Evolutionary conservation across 148 eudicot genomes (phyloP).

Genomic region (Cornus suecica): DNA sequence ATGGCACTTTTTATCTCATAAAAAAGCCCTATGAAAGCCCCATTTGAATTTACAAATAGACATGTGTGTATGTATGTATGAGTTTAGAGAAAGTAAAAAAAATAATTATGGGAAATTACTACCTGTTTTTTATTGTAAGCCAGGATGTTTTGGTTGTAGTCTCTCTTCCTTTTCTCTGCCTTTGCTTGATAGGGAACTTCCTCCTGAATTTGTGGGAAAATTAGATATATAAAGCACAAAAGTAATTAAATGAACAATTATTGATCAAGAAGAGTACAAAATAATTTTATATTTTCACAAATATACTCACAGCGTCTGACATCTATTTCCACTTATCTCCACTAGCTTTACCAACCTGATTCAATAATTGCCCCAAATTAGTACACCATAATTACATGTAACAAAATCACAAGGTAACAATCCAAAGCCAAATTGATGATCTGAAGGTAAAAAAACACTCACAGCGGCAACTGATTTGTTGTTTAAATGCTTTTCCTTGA

Average conservation of each 20-base stretch:
- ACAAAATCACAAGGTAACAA: not conserved
- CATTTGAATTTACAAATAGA: too few species aligned
- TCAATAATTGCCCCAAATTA: not conserved
- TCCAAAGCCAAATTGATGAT: not conserved
- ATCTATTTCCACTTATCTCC: slow-evolving; percentile 34
- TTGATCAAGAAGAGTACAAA: not conserved
- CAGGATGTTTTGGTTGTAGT: slow-evolving; percentile 29
- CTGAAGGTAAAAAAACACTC: not conserved
- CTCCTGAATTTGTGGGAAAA: slow-evolving; percentile 20
- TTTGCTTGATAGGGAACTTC: slow-evolving; percentile 34
- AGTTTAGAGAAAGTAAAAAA: too few species aligned
- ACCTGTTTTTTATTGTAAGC: slow-evolving; percentile 43
- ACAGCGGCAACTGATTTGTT: slow-evolving; percentile 35
- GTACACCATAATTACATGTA: not conserved
- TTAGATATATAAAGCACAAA: too few species aligned
- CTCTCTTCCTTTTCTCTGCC: slow-evolving; percentile 42
- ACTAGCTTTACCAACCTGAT: slow-evolving; percentile 37
- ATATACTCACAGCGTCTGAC: too few species aligned
- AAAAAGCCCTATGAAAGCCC: too few species aligned
- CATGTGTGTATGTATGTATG: too few species aligned
- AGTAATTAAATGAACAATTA: not conserved
- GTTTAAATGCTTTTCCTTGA: too few species aligned
- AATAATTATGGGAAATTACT: too few species aligned
- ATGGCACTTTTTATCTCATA: too few species aligned
- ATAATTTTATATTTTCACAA: not conserved